phyloP scores from a whole-genome alignment of 1,139 yeast genomes.

The Sugiyamaella paludigena region DNA sequence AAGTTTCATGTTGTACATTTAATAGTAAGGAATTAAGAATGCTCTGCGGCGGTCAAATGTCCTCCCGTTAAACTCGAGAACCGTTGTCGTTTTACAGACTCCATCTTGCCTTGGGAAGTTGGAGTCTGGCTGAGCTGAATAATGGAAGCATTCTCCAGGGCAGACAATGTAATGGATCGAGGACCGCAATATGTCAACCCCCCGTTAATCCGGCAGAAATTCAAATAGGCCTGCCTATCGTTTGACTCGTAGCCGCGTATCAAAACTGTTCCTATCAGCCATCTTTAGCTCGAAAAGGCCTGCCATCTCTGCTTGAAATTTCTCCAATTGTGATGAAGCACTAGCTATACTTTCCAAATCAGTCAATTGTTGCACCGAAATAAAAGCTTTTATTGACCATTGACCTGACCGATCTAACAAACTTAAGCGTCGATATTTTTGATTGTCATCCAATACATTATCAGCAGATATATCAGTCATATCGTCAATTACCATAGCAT shows the following conservation, averaged over 20 bases:
- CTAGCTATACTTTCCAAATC: conserved; percentile 70
- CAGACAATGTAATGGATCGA: too few relatives aligned
- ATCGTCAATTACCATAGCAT: conserved; percentile 34
- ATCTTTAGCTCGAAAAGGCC: conserved; percentile 66
- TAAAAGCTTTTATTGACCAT: conserved; percentile 63
- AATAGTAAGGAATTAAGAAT: neutral
- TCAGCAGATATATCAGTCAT: conserved; percentile 17
- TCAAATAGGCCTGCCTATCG: too few relatives aligned
- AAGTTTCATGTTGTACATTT: neutral
- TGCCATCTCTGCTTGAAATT: conserved; percentile 59
- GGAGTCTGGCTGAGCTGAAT: too few relatives aligned
- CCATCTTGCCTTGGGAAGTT: too few relatives aligned
- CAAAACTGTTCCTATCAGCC: conserved; percentile 81
- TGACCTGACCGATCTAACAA: conserved; percentile 55
- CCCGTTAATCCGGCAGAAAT: neutral
- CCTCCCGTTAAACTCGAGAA: too few relatives aligned
- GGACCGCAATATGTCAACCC: neutral
- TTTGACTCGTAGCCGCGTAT: conserved; percentile 52
- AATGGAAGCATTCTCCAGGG: too few relatives aligned
- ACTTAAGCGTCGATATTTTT: neutral
- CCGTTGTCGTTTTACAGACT: too few relatives aligned
- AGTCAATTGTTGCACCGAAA: conserved; percentile 68
- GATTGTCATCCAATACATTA: neutral
- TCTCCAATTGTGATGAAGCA: conserved; percentile 61
- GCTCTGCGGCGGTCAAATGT: too few relatives aligned